Base-by-base conservation (phyloP, 805 yeast species). In the Wickerhamomyces queroliae region DNA sequence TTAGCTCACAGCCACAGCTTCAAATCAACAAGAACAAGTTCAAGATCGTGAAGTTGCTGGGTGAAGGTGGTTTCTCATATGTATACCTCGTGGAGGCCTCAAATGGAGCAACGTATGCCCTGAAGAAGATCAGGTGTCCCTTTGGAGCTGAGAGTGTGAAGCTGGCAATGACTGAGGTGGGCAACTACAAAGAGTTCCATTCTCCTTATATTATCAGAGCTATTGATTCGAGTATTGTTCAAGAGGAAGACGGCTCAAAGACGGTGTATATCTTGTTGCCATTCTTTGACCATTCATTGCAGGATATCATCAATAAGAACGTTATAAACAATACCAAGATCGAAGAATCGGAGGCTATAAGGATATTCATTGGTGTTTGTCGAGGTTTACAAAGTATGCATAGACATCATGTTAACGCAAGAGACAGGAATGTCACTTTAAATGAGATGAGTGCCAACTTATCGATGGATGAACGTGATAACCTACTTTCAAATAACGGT, bases 41-140 rank as follows among this genome's bases (percentile, higher is more conserved):
- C 63, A 69, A 67, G 50, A 81, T 90, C 15, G 62, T 78, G 39
- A 72, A 77, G 43, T 69, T 90, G n/a, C 65, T 90, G 7, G 96
- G 95, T 9, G 97, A 89, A 63, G 95, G 95, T 3, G 95, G 93
- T 12, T 84, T 83, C 55, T 81, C 95, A 1, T 88, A 83, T 50
- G 95, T 87, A 8, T 90, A 90, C 54, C 65, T 88, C 18, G 95
- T 89, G 4, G 69, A 77, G 46, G 65, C 67, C 20, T 49, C 56
- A 10, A 64, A 69, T 46, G 64, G 70, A 25, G 72, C 72, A 27
- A 49, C 63, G 33, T 85, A 77, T 53, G 96, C 96, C 3, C 64
- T 90, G 54, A 90, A 90, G 65, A 84, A 85, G 64, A 85, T 88
- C 39, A 67, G 90, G 44, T 89, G 96, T 59, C 89, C 95, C 2